These are phyloP conservation scores for Chamaecrista fasciculata DNA, from an alignment of 306 rosid genomes.

Conservation along the genomic window DNA sequence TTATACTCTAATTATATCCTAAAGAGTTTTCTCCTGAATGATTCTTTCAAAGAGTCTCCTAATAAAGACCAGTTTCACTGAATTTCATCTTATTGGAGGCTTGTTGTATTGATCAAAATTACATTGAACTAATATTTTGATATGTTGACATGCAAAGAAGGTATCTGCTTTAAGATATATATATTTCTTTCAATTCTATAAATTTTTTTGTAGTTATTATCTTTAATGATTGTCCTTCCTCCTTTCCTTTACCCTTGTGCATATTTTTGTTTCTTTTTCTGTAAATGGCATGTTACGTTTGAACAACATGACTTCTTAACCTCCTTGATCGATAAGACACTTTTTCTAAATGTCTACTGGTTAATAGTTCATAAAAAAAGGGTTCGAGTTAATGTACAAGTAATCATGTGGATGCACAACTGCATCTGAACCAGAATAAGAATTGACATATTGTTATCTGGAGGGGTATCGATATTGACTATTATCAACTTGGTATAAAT, in stretches of 20 bases:
- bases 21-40: conserved; percentile 4
- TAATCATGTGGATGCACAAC: neutral
- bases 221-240: conserved; percentile 9
- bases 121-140: conserved; percentile 7
- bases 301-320: neutral
- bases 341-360: neutral
- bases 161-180: conserved; percentile 14
- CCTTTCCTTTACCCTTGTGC: conserved; percentile 4
- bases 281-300: neutral
- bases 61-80: neutral
- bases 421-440: neutral
- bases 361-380: neutral
- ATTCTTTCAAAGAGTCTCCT: conserved; percentile 8
- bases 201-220: conserved; percentile 6
- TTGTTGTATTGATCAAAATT: conserved; percentile 9
- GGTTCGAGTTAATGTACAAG: neutral
- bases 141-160: conserved; percentile 18
- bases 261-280: neutral
- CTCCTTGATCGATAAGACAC: neutral
- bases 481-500: neutral
- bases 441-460: neutral
- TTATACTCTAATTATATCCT: neutral
- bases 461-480: neutral
- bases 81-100: conserved; percentile 9
- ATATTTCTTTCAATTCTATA: too few relatives aligned